A percentile compares a stretch with the other conserved stretches of the same genome.
phyloP scores from a whole-genome alignment of 352 stramenopile genomes.

The Pythium pyrilobum region DNA sequence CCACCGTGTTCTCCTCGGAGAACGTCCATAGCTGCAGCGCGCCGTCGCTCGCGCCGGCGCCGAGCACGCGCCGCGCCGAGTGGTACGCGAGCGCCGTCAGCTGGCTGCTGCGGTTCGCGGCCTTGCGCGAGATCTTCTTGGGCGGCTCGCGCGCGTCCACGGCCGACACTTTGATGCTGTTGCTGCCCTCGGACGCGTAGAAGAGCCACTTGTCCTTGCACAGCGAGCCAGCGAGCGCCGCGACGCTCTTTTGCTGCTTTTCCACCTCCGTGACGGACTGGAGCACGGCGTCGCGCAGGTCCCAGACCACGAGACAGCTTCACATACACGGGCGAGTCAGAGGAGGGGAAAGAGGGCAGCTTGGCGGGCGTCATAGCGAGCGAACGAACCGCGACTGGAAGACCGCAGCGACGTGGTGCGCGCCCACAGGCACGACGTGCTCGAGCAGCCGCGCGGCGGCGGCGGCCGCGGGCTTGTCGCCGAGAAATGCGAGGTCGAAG shows the following conservation, averaged over 20 bases:
- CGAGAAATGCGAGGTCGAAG: conserved; percentile 51
- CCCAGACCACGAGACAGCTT: conserved; percentile 55
- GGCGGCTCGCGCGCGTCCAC: conserved; percentile 41
- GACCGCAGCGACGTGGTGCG: conserved; percentile 44
- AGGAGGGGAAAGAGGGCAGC: too few relatives aligned
- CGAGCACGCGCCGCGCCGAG: conserved; percentile 42
- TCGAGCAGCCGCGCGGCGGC: conserved; percentile 34
- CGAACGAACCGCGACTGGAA: conserved; percentile 36
- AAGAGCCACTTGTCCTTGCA: conserved; percentile 62
- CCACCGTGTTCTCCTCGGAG: conserved; percentile 31
- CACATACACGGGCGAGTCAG: too few relatives aligned
- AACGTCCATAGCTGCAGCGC: conserved; percentile 61
- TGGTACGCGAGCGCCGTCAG: conserved; percentile 52
- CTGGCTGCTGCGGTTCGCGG: conserved; percentile 45
- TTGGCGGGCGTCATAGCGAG: too few relatives aligned
- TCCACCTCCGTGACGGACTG: conserved; percentile 58
- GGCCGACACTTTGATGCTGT: conserved; percentile 51
- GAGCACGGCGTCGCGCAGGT: conserved; percentile 55
- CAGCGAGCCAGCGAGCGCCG: conserved; percentile 44
- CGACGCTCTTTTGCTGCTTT: conserved; percentile 55
- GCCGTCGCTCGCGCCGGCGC: conserved; percentile 58
- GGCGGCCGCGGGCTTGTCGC: neutral
- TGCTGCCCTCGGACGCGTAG: conserved; percentile 66
- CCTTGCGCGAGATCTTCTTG: conserved; percentile 75
- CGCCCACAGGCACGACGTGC: conserved; percentile 37